Evolutionary conservation across 2,329 filamentous ascomycete genomes (phyloP), one percentile per base, ranked within the genome.

Genomic region (Cladosporium sp.): DNA sequence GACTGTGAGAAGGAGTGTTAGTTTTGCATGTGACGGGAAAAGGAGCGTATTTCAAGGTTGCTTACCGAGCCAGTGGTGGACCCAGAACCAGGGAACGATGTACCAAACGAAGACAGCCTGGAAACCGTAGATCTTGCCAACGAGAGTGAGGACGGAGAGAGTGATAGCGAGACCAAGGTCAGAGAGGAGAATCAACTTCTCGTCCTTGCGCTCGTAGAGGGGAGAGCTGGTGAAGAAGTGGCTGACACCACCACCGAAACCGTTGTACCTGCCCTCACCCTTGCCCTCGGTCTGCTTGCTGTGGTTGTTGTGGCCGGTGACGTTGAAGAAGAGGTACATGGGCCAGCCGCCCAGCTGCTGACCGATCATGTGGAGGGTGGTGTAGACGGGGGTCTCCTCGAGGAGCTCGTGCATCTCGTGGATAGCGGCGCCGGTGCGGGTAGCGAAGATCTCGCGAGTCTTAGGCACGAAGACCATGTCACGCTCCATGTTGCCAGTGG

Each of bases 391-490:
- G 0, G 94, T 96, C 80, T 99, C 94, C 81, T 99, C 94, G 66
- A 89, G 87, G 60, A 99, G 82, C 78, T 99, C 93, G 59, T 84
- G 78, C 59, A 99, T 78, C 77, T 97, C 90, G 74, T 97, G 90
- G 54, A 82, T 79, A 58, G 92, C 68, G 68, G 82, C 83, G 69
- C 91, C 90, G 60, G 93, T 74, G 59, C 88, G 87, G 60, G 80
- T 82, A 64, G 91, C 90, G 70, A 89, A 92, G 72, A 89, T 78
- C 65, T 94, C 85, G 59, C 92, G 87, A 57, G 91, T 96, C 77
- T 90, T 90, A 60, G 94, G 94, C n/a, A 97, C 82, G 73, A 97
- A 97, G 62, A 97, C 94, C 94, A 99, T 99, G 77, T 99, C 94
- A 66, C 93, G 90, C 78, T 95, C 91, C 78, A 99, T 87, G 82